Conservation (phyloP, 2,329 filamentous ascomycete species). For the Talaromyces sp. region DNA sequence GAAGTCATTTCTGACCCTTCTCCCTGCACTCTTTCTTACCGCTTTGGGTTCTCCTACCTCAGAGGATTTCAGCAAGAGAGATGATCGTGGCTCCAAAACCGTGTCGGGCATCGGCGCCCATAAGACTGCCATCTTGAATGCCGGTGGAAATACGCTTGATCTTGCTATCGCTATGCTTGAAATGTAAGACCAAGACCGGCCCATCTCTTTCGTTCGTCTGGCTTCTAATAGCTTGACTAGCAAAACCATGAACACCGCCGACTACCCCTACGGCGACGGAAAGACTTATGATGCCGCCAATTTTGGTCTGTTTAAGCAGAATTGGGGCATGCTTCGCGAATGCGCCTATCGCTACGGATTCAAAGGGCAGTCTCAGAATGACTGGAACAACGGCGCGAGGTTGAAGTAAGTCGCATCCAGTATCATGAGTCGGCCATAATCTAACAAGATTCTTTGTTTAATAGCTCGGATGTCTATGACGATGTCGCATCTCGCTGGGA, state of each 20-base stretch:
- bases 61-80: neutral
- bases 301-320: conserved; percentile 17
- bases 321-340: conserved; percentile 7
- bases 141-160: conserved; percentile 30
- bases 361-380: conserved; percentile 21
- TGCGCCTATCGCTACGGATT: conserved; percentile 15
- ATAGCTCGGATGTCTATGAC: neutral
- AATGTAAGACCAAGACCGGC: conserved; percentile 18
- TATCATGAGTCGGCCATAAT: no score
- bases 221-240: neutral
- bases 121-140: conserved; percentile 26
- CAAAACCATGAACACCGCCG: neutral
- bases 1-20: neutral
- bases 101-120: conserved; percentile 22
- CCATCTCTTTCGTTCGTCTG: neutral
- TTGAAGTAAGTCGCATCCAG: conserved; percentile 19
- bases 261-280: conserved; percentile 20
- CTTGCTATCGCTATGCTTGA: conserved; percentile 34
- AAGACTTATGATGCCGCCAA: conserved; percentile 22
- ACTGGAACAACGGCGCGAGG: conserved; percentile 24
- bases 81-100: conserved; percentile 21
- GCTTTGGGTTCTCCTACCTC: neutral
- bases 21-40: neutral
- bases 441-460: neutral
- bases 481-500: conserved; percentile 26